Base-by-base conservation (phyloP, 352 stramenopile genomes). In the Pseudoperonospora humuli region DNA sequence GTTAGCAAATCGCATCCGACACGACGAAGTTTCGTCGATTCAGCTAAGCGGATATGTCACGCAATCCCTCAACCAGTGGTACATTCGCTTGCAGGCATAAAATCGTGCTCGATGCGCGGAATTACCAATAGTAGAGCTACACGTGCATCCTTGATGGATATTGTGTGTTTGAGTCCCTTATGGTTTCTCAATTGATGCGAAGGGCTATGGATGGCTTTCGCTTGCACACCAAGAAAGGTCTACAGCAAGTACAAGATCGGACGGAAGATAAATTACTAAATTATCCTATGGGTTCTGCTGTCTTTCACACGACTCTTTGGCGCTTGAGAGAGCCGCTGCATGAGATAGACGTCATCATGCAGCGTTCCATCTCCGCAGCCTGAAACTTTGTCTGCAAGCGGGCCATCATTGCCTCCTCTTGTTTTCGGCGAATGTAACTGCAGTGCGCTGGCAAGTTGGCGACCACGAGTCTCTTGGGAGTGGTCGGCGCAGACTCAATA, bases 361-460 rank as follows among this genome's bases (percentile, higher is more conserved):
- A 43, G 32, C 57, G 52, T 6, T 66, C 52, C 18, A 28, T 37
- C 39, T 67, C 57, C 0, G 43, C 47, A 14, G 42, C 27, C 21
- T 54, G 39, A 14, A 61, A 51, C 36, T 57, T 59, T 15, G 33
- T 50, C 49, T 48, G 54, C 41, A 57, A 15, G 10, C 58, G 45
- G 1, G 44, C 14, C 3, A 61, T 19, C 47, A 59, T 67, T 7
- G 62, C 58, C 18, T 72, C 62, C 50, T 72, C 62, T 38, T 69
- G 58, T 36, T 60, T 68, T 19, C 54, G 54, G 7, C 54, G 58
- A 39, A 72, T 69, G 51, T 69, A 72, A 34, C 62, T 69, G 35
- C 54, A 59, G 25, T 51, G 39, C 13, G 28, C 31, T 6, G 58
- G 62, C 18, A 67, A 31, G 29, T 67, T 55, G 17, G 49, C 31